Percentiles rank a stretch among this genome's conserved stretches.
Evolutionary conservation across 1,139 yeast species (phyloP).

Genomic region (Saccharomyces uvarum): DNA sequence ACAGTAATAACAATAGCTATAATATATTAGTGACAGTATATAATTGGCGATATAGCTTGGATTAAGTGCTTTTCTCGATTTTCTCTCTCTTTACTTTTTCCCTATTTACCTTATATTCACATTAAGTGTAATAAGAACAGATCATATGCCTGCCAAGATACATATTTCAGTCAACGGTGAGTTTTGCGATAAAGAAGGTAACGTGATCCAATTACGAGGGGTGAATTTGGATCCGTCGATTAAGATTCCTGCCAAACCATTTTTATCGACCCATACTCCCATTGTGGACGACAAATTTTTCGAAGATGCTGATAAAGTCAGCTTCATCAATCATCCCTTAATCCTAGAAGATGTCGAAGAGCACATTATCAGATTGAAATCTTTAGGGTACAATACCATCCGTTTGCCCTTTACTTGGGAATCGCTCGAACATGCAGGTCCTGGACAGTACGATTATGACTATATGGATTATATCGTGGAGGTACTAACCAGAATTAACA

Average conservation of each 20-base stretch:
- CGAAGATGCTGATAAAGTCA: slow-evolving; percentile 61
- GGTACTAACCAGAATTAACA: slow-evolving; percentile 49
- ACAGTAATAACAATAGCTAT: not conserved
- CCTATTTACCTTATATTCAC: not conserved
- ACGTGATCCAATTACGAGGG: slow-evolving; percentile 63
- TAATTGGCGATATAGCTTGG: not conserved
- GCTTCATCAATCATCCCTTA: slow-evolving; percentile 79
- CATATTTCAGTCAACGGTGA: slow-evolving; percentile 37
- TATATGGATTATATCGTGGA: slow-evolving; percentile 64
- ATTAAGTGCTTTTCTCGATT: not conserved
- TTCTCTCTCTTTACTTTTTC: not conserved
- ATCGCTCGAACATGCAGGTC: slow-evolving; percentile 83
- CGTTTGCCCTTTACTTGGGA: slow-evolving; percentile 86
- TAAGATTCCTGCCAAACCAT: slow-evolving; percentile 60
- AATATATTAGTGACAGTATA: not conserved
- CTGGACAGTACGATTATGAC: slow-evolving; percentile 72
- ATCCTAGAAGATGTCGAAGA: slow-evolving; percentile 61
- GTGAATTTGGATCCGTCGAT: slow-evolving; percentile 74
- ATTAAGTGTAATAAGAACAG: not conserved
- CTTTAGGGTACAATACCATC: slow-evolving; percentile 76
- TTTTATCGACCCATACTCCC: slow-evolving; percentile 46
- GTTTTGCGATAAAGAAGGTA: slow-evolving; percentile 53
- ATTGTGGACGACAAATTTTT: slow-evolving; percentile 42
- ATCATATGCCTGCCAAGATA: slow-evolving; percentile 9
- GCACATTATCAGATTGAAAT: slow-evolving; percentile 63